Evolutionary conservation across 129 eudicot genomes (phyloP).

Genomic region (Arctium minus): DNA sequence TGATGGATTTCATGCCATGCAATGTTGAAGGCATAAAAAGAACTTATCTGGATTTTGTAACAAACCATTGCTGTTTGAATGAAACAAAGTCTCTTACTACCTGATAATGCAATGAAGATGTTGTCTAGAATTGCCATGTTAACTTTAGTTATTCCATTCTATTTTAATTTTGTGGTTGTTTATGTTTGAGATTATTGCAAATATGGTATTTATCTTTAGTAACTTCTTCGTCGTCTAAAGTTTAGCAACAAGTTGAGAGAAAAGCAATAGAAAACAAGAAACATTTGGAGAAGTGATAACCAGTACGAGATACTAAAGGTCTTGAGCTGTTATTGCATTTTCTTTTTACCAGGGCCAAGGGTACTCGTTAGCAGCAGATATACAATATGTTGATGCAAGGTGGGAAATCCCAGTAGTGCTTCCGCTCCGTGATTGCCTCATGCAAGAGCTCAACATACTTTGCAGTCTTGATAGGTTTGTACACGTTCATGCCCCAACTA

Average conservation of each 20-base stretch:
- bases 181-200: background rate
- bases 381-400: conserved; percentile 97
- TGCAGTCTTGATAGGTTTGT: conserved; percentile 87
- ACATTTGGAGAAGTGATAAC: background rate
- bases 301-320: background rate
- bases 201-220: too few species aligned
- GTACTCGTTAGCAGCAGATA: conserved; percentile 99
- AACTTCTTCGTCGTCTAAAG: background rate
- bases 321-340: background rate
- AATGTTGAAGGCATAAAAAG: too few species aligned
- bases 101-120: too few species aligned
- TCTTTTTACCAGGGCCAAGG: conserved; percentile 70
- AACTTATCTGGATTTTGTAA: too few species aligned
- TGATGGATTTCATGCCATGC: too few species aligned
- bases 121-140: background rate
- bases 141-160: background rate
- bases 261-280: background rate
- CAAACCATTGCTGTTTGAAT: too few species aligned
- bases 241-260: background rate
- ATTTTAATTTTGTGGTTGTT: background rate
- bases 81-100: too few species aligned
- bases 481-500: background rate
- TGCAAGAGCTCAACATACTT: conserved; percentile 74
- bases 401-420: conserved; percentile 83
- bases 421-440: conserved; percentile 87